Percentiles rank a stretch among this genome's conserved stretches.
Conservation (phyloP, 345 rosid genomes). For the Isatis tinctoria region DNA sequence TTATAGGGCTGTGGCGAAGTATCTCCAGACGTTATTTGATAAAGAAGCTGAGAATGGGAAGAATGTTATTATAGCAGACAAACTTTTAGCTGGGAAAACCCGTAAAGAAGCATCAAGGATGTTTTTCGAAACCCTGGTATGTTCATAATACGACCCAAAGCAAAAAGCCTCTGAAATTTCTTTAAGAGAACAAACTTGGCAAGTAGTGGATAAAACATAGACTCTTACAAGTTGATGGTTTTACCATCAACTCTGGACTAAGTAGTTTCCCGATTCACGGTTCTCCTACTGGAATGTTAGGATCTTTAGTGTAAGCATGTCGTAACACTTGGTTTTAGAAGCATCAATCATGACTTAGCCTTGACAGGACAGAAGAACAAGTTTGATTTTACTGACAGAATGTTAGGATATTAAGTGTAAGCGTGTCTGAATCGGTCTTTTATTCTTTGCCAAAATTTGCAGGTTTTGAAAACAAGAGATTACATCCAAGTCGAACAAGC, state of each 20-base stretch:
- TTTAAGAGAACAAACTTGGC: conserved; percentile 4
- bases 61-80: conserved; percentile 55
- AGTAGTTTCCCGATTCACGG: neutral
- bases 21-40: conserved; percentile 68
- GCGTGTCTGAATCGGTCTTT: neutral
- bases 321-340: neutral
- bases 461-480: conserved; percentile 95
- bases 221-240: neutral
- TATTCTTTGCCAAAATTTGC: conserved; percentile 10
- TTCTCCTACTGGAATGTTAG: neutral
- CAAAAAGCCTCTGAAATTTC: neutral
- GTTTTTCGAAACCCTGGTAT: conserved; percentile 98
- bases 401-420: too few relatives aligned
- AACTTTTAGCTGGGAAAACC: conserved; percentile 79
- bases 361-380: neutral
- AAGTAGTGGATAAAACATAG: neutral
- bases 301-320: neutral
- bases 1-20: conserved; percentile 89
- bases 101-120: conserved; percentile 97
- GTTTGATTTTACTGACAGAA: neutral
- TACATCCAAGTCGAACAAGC: conserved; percentile 86
- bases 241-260: neutral
- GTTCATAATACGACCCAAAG: conserved; percentile 17
- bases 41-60: conserved; percentile 60
- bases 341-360: neutral